phyloP scores from a whole-genome alignment of 2,329 filamentous ascomycete genomes.

The Epichloe typhina region DNA sequence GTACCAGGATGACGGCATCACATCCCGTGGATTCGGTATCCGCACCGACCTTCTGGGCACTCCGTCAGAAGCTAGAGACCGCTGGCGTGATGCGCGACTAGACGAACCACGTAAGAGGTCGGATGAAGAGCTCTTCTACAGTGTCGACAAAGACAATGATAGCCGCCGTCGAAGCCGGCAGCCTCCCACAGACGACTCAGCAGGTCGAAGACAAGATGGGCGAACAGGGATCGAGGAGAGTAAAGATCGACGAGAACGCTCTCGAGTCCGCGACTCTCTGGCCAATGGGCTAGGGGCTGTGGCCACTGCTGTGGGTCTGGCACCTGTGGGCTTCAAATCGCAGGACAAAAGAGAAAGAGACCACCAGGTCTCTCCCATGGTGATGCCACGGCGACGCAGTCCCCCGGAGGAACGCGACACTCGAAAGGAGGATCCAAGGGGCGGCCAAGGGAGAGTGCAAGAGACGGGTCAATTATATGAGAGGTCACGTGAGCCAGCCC shows the following conservation, averaged over 20 bases:
- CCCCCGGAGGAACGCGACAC: conserved; percentile 20
- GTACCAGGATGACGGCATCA: conserved; percentile 34
- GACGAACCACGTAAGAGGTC: conserved; percentile 18
- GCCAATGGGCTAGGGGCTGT: conserved; percentile 33
- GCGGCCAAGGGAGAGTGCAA: conserved; percentile 11
- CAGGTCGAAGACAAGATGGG: conserved; percentile 18
- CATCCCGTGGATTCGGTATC: conserved; percentile 38
- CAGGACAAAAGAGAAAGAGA: conserved; percentile 26
- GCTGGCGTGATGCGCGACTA: conserved; percentile 18
- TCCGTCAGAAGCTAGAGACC: conserved; percentile 30
- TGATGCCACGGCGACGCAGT: conserved; percentile 15
- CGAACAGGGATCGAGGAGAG: conserved; percentile 17
- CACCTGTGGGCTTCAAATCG: conserved; percentile 21
- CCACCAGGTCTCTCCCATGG: conserved; percentile 16
- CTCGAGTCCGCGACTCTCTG: conserved; percentile 34
- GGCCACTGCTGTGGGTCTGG: conserved; percentile 34
- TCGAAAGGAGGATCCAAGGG: conserved; percentile 9
- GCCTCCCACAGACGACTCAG: conserved; percentile 13
- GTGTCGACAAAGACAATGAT: conserved; percentile 17
- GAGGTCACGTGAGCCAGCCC: conserved; percentile 1
- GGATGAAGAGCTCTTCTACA: conserved; percentile 18
- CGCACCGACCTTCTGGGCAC: conserved; percentile 27
- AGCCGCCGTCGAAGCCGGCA: conserved; percentile 15
- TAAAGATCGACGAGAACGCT: conserved; percentile 24
- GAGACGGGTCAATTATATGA: conserved; percentile 4